phyloP scores from a whole-genome alignment of 306 rosid species.

The Fragaria vesca region DNA sequence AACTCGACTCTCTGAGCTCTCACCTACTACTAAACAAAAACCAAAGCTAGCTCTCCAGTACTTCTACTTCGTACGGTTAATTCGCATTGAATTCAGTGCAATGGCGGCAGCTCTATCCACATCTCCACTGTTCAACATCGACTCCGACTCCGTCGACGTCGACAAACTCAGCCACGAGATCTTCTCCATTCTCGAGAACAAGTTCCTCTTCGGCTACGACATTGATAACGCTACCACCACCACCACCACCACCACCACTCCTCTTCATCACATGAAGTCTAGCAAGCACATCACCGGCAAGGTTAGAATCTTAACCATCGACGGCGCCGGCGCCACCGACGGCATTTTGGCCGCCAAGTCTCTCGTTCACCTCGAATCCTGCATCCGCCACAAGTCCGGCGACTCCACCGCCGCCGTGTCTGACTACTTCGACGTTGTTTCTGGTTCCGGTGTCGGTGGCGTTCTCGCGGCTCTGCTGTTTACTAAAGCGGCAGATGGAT shows the following conservation, averaged over 20 bases:
- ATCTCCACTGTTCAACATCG: conserved; percentile 41
- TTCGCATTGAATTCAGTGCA: conserved; percentile 1
- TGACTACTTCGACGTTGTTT: conserved; percentile 71
- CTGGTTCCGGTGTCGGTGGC: conserved; percentile 84
- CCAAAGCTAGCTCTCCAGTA: neutral
- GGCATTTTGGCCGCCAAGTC: conserved; percentile 84
- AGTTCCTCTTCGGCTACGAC: conserved; percentile 75
- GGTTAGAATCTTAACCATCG: conserved; percentile 78
- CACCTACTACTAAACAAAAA: neutral
- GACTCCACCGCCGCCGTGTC: conserved; percentile 53
- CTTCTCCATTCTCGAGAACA: conserved; percentile 85
- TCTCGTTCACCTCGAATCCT: conserved; percentile 63
- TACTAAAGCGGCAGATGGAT: conserved; percentile 46
- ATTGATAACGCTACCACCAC: neutral
- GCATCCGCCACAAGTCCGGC: conserved; percentile 57
- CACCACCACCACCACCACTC: neutral
- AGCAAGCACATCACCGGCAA: conserved; percentile 43
- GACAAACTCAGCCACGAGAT: conserved; percentile 90
- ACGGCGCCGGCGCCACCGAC: conserved; percentile 77
- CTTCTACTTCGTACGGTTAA: neutral
- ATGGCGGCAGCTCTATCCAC: conserved; percentile 62
- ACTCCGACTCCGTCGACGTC: conserved; percentile 36
- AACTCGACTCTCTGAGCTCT: conserved; percentile 2
- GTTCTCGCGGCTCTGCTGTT: conserved; percentile 75
- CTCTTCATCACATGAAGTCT: conserved; percentile 26